A percentile compares a stretch with the other conserved stretches of the same genome.
Conservation (phyloP, 352 stramenopile species). For the Lagenidium sp. region DNA sequence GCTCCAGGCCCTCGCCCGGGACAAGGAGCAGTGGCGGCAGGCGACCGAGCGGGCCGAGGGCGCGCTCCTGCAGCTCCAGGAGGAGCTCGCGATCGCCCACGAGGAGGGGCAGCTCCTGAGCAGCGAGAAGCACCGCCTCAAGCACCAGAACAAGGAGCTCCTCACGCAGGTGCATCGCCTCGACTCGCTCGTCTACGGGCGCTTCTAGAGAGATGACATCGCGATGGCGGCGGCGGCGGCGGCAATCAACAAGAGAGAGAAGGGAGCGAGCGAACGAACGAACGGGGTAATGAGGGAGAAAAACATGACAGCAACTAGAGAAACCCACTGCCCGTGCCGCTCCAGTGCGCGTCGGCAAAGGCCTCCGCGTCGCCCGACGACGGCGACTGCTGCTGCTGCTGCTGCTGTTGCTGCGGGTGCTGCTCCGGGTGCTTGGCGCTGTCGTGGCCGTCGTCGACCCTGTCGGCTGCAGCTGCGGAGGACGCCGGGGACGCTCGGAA, state of each 20-base stretch:
- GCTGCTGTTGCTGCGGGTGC: not conserved
- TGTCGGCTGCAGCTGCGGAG: not conserved
- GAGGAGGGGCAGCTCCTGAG: constrained; percentile 60
- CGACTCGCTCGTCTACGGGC: constrained; percentile 66
- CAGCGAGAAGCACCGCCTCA: constrained; percentile 41
- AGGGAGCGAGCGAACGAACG: constrained; percentile 11
- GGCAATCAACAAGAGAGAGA: not conserved
- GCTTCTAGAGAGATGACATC: constrained; percentile 34
- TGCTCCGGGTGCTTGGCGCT: too few species aligned
- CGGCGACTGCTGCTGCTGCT: not conserved
- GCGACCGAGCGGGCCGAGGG: constrained; percentile 34
- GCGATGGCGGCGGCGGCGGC: not conserved
- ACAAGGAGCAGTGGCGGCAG: constrained; percentile 52
- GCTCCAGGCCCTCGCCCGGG: constrained; percentile 21
- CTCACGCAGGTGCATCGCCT: constrained; percentile 62
- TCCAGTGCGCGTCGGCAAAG: constrained; percentile 33
- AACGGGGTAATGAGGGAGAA: too few species aligned
- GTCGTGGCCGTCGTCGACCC: constrained; percentile 1
- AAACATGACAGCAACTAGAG: too few species aligned
- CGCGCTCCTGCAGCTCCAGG: constrained; percentile 35
- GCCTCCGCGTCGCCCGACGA: not conserved
- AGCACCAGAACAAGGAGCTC: constrained; percentile 67
- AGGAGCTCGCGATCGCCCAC: constrained; percentile 46
- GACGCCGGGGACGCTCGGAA: constrained; percentile 2
- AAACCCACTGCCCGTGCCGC: constrained; percentile 29